Evolutionary conservation across 495 filamentous ascomycete species (phyloP), one percentile per base, ranked within the genome.

Genomic region (Xylaria grammica): DNA sequence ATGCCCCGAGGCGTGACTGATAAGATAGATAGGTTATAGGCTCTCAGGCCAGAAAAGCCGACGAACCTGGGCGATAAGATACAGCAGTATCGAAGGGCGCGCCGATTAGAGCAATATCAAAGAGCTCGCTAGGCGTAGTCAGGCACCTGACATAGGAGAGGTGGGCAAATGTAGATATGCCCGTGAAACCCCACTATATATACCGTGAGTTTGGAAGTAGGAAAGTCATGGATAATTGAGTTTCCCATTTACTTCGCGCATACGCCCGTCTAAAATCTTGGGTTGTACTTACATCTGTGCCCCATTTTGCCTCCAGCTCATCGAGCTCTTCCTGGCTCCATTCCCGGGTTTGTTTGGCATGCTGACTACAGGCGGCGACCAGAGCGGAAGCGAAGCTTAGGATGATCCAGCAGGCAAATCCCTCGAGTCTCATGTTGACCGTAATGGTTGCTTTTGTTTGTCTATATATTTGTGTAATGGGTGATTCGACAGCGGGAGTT

Each of bases 41-140:
- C 19, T 11, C 24, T 20, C 11, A 7, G 27, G 40, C 5, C 24
- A 24, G 11, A 34, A 32, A 27, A 51, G 27, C 40, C 4, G 44
- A 63, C 78, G 45, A 74, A 87, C 90, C 90, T 54, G 92, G 92
- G 66, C 92, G 79, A 77, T 94, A 94, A 66, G 80, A 87, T 19
- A 91, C 89, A 19, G 91, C 90, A 0, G 91, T 94, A 73, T 96
- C 92, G 70, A 96, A 96, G 0, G 92, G 92, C 1, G 86, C 91
- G 1, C 92, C 92, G 53, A 96, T 85, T 52, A 96, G 85, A 34
- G 82, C 92, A 65, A 96, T 93, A 72, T 96, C 92, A 67, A 88
- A 94, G 27, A 76, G 72, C 65, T 84, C 84, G 40, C 84, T 77
- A 0, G 89, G 90, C 50, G 85, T 84, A 32, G 87, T 87, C 2